Base-by-base conservation (phyloP, 306 rosid genomes). In the Quercus rubra region DNA sequence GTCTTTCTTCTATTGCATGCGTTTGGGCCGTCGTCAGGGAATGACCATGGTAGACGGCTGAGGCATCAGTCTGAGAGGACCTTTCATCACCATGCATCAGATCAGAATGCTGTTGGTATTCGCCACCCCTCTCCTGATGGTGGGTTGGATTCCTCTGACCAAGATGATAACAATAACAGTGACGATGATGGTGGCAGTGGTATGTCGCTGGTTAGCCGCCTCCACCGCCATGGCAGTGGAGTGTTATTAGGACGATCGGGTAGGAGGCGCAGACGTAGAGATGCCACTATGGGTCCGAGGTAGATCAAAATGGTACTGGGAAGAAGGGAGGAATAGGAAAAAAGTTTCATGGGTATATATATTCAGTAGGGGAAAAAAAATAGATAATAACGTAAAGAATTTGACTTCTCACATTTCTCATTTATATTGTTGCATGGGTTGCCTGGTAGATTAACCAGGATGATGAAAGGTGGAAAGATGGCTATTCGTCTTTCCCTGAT, bases 1-100 rank as follows among this genome's bases (percentile, higher is more conserved):
- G 89, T 91, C 78, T 92, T 93, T 82, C 97, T 96, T 73, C 88
- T 96, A 63, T 68, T 91, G 75, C 97, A 91, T 69, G 98, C 99
- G 3, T 92, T 93, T 80, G 92, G 96, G 54, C 54, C 14, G 30
- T 88, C 92, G 1, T 55, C 86, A 30, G 88, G 94, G 49, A 90
- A 86, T 66, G 94, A 90, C 73, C 73, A 83, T 52, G 79, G 83
- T 79, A 85, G 97, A 69, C 89, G 90, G 69, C 28, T 83, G 81
- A 84, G 95, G 87, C 92, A 41, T 41, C 46, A 77, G 71, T 87
- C 89, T 1, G 96, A 87, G 77, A 58, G 87, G 81, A 69, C 76
- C 59, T 80, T 86, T 46, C 84, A 87, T 56, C 83, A 70, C 61
- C 84, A 70, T 71, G 57, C 83, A 80, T 70, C 88, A 13, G 89